Evolutionary conservation across 306 rosid species (phyloP).

Genomic region (Dicorynia guianensis): DNA sequence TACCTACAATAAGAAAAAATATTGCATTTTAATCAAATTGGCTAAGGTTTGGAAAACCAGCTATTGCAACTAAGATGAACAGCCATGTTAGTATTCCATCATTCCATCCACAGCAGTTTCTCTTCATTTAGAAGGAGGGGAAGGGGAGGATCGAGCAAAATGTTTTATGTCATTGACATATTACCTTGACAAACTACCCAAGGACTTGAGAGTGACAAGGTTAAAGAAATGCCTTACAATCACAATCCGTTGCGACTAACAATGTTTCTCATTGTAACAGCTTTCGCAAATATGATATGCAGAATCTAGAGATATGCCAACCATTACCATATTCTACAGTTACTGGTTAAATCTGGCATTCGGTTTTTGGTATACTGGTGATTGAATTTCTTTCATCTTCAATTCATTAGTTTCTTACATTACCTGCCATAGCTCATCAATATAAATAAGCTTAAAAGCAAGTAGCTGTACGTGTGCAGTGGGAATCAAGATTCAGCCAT

Average conservation of each 20-base stretch:
- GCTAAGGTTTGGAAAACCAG: conserved; percentile 19
- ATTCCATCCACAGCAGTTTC: not conserved
- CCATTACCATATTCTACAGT: conserved; percentile 44
- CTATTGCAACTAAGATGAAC: conserved; percentile 34
- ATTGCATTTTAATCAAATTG: not conserved
- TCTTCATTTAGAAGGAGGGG: not conserved
- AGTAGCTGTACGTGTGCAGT: too few species aligned
- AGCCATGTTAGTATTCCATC: too few species aligned
- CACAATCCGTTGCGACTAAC: not conserved
- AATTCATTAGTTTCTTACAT: not conserved
- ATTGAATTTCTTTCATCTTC: not conserved
- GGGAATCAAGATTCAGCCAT: conserved; percentile 38
- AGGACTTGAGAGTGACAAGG: not conserved
- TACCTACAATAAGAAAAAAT: conserved; percentile 49
- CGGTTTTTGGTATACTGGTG: conserved; percentile 58
- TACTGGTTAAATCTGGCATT: conserved; percentile 53
- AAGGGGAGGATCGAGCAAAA: not conserved
- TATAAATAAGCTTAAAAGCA: too few species aligned
- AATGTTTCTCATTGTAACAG: conserved; percentile 24
- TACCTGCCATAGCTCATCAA: not conserved
- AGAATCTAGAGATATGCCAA: conserved; percentile 52
- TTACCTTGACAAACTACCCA: not conserved
- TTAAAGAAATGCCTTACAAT: too few species aligned
- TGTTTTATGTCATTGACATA: not conserved
- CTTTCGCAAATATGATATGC: conserved; percentile 41